Conservation (phyloP, 768 basidiomycete species). For the Leccinum rimulosum region DNA sequence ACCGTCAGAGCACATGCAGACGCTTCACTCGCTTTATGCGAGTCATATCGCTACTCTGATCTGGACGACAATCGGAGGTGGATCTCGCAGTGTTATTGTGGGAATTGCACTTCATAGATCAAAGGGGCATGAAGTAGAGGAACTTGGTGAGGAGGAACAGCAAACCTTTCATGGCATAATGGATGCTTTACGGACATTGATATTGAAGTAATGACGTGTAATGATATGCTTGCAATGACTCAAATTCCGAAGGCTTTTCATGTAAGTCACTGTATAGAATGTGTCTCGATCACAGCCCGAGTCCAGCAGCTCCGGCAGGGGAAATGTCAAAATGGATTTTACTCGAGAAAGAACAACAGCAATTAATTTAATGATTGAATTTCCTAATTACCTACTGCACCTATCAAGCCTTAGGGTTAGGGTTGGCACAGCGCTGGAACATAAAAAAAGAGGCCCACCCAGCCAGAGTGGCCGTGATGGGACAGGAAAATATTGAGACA, state of each 20-base stretch:
- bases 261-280: no score
- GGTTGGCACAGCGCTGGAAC: conserved; percentile 13
- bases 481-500: conserved; percentile 80
- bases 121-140: conserved; percentile 23
- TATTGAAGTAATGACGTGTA: conserved; percentile 25
- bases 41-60: conserved; percentile 85
- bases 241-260: no score
- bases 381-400: background rate
- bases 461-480: conserved; percentile 56
- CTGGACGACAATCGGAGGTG: conserved; percentile 55
- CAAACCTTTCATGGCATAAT: conserved; percentile 50
- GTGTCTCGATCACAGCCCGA: no score
- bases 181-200: conserved; percentile 37
- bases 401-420: conserved; percentile 21
- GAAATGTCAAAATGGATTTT: no score
- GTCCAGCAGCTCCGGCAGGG: no score
- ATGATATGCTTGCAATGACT: no score
- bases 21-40: conserved; percentile 76
- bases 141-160: conserved; percentile 40
- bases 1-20: conserved; percentile 63
- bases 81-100: conserved; percentile 64
- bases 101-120: conserved; percentile 63
- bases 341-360: no score
- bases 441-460: conserved; percentile 42
- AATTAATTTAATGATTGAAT: no score